phyloP scores from a whole-genome alignment of 2,329 filamentous ascomycete species.

The Penicillium digitatum region DNA sequence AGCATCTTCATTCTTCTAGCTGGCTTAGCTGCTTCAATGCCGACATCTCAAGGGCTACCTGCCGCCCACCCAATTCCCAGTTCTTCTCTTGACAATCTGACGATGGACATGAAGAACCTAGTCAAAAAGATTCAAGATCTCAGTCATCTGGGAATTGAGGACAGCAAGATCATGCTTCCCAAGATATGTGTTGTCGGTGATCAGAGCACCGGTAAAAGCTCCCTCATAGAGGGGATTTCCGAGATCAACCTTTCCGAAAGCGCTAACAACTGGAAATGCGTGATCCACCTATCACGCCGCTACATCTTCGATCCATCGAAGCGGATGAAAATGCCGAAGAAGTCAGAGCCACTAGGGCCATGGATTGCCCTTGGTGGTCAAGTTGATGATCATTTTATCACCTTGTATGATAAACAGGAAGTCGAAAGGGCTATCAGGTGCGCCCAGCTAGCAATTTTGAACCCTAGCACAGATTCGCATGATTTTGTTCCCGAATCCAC shows the following conservation, averaged over 20 bases:
- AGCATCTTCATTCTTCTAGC: not conserved
- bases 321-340: slow-evolving; percentile 48
- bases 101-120: slow-evolving; percentile 35
- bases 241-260: slow-evolving; percentile 65
- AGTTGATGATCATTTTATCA: slow-evolving; percentile 57
- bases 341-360: slow-evolving; percentile 57
- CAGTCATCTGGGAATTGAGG: slow-evolving; percentile 67
- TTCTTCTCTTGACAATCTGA: slow-evolving; percentile 18
- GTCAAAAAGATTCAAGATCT: slow-evolving; percentile 54
- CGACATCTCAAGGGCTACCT: not conserved
- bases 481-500: slow-evolving; percentile 53
- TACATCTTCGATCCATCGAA: slow-evolving; percentile 45
- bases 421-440: slow-evolving; percentile 66
- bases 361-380: slow-evolving; percentile 54
- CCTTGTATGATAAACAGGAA: slow-evolving; percentile 56
- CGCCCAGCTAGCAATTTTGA: slow-evolving; percentile 74
- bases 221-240: slow-evolving; percentile 56
- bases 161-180: slow-evolving; percentile 63
- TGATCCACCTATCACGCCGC: slow-evolving; percentile 62
- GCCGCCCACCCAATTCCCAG: not conserved
- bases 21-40: not conserved
- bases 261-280: slow-evolving; percentile 59
- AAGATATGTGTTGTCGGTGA: slow-evolving; percentile 82
- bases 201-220: slow-evolving; percentile 80
- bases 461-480: slow-evolving; percentile 55